Percentiles rank a stretch among this genome's conserved stretches.
Conservation (phyloP, 2,329 filamentous ascomycete species). For the Trichoderma citrinoviride region DNA sequence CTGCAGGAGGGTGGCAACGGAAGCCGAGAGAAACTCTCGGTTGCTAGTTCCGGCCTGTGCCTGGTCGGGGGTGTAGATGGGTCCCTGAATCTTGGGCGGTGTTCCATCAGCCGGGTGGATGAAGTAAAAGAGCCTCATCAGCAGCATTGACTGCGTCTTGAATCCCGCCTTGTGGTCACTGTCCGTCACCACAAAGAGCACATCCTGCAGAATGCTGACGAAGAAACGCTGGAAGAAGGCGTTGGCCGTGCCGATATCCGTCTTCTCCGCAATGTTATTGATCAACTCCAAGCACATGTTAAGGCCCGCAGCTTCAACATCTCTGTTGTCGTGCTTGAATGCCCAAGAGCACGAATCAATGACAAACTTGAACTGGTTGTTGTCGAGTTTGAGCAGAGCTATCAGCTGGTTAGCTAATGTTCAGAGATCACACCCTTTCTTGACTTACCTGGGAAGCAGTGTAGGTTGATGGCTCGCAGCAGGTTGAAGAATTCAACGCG, state of each 20-base stretch:
- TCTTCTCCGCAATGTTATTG: conserved; percentile 94
- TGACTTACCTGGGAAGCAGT: conserved; percentile 78
- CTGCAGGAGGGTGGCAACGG: conserved; percentile 78
- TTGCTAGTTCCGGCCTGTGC: conserved; percentile 81
- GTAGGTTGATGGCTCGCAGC: conserved; percentile 89
- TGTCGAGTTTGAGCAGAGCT: conserved; percentile 88
- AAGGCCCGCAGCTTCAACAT: conserved; percentile 92
- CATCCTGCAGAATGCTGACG: conserved; percentile 90
- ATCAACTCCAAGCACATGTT: conserved; percentile 98
- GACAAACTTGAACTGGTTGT: conserved; percentile 97
- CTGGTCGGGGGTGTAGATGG: conserved; percentile 83
- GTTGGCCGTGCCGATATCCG: conserved; percentile 80
- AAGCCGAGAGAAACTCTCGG: conserved; percentile 84
- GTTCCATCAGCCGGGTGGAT: conserved; percentile 68
- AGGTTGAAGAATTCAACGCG: conserved; percentile 99
- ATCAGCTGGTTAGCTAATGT: conserved; percentile 15
- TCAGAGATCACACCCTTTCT: neutral
- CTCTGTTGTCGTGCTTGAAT: conserved; percentile 99
- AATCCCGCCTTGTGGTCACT: conserved; percentile 98
- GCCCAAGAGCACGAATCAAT: conserved; percentile 99
- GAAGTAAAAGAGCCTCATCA: conserved; percentile 95
- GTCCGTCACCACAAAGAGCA: conserved; percentile 97
- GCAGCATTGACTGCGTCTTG: conserved; percentile 91
- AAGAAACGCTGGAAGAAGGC: conserved; percentile 99
- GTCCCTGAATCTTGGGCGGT: conserved; percentile 83